Evolutionary conservation across 768 basidiomycete genomes (phyloP).

Genomic region (Lactifluus piperatus): DNA sequence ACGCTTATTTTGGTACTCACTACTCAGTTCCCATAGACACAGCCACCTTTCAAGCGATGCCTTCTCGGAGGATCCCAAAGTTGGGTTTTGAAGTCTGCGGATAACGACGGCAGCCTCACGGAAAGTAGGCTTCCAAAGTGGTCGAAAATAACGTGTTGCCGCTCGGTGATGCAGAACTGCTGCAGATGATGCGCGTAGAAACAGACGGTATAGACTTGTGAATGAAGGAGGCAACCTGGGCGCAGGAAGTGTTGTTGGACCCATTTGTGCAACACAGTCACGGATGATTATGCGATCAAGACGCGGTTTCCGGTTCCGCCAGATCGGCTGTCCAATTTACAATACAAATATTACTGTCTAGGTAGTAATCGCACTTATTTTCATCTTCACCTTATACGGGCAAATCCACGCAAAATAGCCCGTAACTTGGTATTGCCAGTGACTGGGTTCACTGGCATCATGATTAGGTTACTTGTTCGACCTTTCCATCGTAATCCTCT

Average conservation of each 20-base stretch:
- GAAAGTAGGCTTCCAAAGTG: conserved; percentile 16
- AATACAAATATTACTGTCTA: neutral
- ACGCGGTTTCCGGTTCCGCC: too few relatives aligned
- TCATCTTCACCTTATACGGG: neutral
- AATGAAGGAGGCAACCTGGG: conserved; percentile 9
- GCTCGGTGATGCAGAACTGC: conserved; percentile 15
- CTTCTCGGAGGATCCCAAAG: neutral
- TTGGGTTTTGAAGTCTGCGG: conserved; percentile 2
- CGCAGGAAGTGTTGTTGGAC: neutral
- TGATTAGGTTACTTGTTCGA: neutral
- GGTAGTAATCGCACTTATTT: neutral
- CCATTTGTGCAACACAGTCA: too few relatives aligned
- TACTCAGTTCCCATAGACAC: conserved; percentile 9
- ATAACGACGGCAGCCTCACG: conserved; percentile 12
- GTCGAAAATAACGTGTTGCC: conserved; percentile 9
- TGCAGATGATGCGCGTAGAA: conserved; percentile 15
- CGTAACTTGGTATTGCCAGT: too few relatives aligned
- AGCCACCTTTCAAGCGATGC: conserved; percentile 11
- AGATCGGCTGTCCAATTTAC: too few relatives aligned
- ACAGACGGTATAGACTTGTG: conserved; percentile 16
- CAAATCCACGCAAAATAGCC: neutral
- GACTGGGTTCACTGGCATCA: too few relatives aligned
- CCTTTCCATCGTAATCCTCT: neutral
- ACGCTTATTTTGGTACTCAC: conserved; percentile 1
- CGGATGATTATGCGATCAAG: too few relatives aligned